Conservation (phyloP, 257 asterid species). For the Hygrophila difformis region DNA sequence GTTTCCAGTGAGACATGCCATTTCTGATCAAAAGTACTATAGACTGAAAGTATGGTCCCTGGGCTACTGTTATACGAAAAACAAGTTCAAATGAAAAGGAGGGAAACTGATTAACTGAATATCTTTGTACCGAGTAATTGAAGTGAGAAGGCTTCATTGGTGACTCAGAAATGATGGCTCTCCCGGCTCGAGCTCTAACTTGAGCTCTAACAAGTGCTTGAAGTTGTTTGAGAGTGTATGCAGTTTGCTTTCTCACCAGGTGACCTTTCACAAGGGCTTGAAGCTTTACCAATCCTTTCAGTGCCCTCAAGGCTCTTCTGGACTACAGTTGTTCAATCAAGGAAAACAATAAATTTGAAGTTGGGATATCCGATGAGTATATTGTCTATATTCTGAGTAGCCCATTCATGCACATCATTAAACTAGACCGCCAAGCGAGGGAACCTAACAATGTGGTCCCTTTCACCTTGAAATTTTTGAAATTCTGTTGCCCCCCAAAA, state of each 20-base stretch:
- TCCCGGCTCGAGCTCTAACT: slow-evolving; percentile 49
- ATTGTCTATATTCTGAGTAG: background rate
- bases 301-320: slow-evolving; percentile 72
- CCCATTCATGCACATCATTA: background rate
- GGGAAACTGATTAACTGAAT: slow-evolving; percentile 15
- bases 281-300: slow-evolving; percentile 78
- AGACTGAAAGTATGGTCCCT: slow-evolving; percentile 24
- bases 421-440: background rate
- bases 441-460: slow-evolving; percentile 8
- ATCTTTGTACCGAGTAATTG: slow-evolving; percentile 29
- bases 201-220: slow-evolving; percentile 62
- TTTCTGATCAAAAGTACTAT: background rate
- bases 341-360: background rate
- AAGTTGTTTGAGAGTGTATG: slow-evolving; percentile 38
- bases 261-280: slow-evolving; percentile 88
- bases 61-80: slow-evolving; percentile 8
- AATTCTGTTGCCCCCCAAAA: slow-evolving; percentile 32
- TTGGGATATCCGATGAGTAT: background rate
- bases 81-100: slow-evolving; percentile 17
- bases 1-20: too few relatives aligned
- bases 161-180: slow-evolving; percentile 37
- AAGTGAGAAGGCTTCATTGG: slow-evolving; percentile 47
- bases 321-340: slow-evolving; percentile 32
- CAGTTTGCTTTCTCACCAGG: slow-evolving; percentile 61
- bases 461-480: slow-evolving; percentile 19